These are phyloP conservation scores for Nymphaea colorata DNA, from an alignment of 164 flowering plant species.

Conservation along the genomic window DNA sequence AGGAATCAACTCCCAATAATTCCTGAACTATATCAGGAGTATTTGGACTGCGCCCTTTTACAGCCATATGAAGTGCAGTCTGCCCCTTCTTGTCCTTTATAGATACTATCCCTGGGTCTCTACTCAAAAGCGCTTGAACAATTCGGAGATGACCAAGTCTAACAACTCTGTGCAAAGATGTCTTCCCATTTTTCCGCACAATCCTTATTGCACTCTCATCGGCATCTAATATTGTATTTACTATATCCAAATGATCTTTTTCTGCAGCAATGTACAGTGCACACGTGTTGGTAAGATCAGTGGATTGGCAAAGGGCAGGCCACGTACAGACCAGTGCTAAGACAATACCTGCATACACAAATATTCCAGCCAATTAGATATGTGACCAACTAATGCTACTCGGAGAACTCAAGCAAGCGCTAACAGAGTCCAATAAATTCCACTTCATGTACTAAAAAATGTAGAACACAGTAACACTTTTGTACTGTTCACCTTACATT, in stretches of 20 bases:
- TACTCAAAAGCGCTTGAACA: conserved; percentile 53
- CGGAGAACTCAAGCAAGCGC: neutral
- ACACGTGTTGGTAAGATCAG: conserved; percentile 75
- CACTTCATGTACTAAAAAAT: neutral
- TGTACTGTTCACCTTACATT: too few species aligned
- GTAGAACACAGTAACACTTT: neutral
- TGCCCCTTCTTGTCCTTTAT: conserved; percentile 95
- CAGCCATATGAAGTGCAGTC: conserved; percentile 99
- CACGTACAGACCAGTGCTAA: conserved; percentile 52
- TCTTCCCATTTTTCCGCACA: conserved; percentile 92
- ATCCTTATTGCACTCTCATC: conserved; percentile 50
- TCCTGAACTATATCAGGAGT: conserved; percentile 61
- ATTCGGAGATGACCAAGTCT: conserved; percentile 54
- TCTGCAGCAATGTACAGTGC: conserved; percentile 87
- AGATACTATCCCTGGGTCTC: conserved; percentile 58
- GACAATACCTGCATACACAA: conserved; percentile 41
- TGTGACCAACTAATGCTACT: neutral
- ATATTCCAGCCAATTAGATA: neutral
- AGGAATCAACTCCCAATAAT: conserved; percentile 47
- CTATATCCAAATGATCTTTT: conserved; percentile 69
- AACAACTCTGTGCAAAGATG: conserved; percentile 74
- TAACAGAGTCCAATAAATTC: too few species aligned
- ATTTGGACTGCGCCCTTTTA: conserved; percentile 58
- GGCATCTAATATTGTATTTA: conserved; percentile 70
- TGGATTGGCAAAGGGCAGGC: conserved; percentile 72